Evolutionary conservation across 345 rosid species (phyloP).

Genomic region (Citrus sinensis): DVS_A1.0 CM039162.1:15146001-15146500

Average conservation of each 20-base stretch:
- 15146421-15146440: constrained; percentile 38
- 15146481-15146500: constrained; percentile 25
- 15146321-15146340: constrained; percentile 47
- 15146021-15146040: constrained; percentile 23
- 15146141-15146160: constrained; percentile 49
- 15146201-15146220: constrained; percentile 49
- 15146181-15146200: constrained; percentile 46
- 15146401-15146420: constrained; percentile 41
- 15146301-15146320: constrained; percentile 37
- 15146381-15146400: constrained; percentile 37
- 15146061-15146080: constrained; percentile 35
- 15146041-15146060: constrained; percentile 53
- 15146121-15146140: constrained; percentile 75
- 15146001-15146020: constrained; percentile 23
- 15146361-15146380: constrained; percentile 48
- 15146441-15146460: constrained; percentile 29
- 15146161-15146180: constrained; percentile 32
- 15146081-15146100: constrained; percentile 21
- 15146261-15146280: constrained; percentile 23
- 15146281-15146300: constrained; percentile 30
- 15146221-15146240: constrained; percentile 33
- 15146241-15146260: constrained; percentile 29
- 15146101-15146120: constrained; percentile 26
- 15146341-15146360: constrained; percentile 54
- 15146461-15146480: constrained; percentile 63